Evolutionary conservation across 139 green algal genomes (phyloP).

Genomic region (Coelastrella sp.): DNA sequence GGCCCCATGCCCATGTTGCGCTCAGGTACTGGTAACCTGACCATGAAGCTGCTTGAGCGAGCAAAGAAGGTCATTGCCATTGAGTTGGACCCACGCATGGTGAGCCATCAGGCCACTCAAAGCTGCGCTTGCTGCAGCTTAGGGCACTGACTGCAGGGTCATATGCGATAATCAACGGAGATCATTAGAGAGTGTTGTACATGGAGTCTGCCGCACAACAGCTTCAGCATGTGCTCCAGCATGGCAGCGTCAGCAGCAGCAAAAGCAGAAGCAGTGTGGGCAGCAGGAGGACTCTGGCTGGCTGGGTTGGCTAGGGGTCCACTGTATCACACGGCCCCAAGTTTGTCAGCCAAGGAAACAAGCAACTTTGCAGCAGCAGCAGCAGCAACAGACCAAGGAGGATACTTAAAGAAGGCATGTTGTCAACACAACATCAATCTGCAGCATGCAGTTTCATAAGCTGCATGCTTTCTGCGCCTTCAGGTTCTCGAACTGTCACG

Average conservation of each 20-base stretch:
- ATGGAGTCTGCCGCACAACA: background rate
- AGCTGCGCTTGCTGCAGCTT: background rate
- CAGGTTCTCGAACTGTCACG: constrained; percentile 95
- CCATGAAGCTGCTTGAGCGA: constrained; percentile 95
- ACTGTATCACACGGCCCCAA: too few relatives aligned
- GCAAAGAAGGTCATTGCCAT: constrained; percentile 97
- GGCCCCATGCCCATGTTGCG: background rate
- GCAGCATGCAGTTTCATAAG: too few relatives aligned
- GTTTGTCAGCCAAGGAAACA: too few relatives aligned
- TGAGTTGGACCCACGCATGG: constrained; percentile 97
- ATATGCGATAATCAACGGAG: background rate
- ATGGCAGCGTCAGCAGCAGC: background rate
- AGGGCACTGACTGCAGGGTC: background rate
- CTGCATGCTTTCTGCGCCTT: background rate
- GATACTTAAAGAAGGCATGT: too few relatives aligned
- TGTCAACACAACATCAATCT: too few relatives aligned
- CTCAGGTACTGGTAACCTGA: constrained; percentile 95
- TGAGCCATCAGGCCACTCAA: constrained; percentile 50
- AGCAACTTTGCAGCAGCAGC: too few relatives aligned
- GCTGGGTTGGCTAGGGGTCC: too few relatives aligned
- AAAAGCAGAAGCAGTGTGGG: background rate
- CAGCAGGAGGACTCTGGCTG: background rate
- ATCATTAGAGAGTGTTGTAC: background rate
- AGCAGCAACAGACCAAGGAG: too few relatives aligned
- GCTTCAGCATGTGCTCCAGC: background rate